Evolutionary conservation across 345 rosid genomes (phyloP).

Genomic region (Murraya koenigii): DNA sequence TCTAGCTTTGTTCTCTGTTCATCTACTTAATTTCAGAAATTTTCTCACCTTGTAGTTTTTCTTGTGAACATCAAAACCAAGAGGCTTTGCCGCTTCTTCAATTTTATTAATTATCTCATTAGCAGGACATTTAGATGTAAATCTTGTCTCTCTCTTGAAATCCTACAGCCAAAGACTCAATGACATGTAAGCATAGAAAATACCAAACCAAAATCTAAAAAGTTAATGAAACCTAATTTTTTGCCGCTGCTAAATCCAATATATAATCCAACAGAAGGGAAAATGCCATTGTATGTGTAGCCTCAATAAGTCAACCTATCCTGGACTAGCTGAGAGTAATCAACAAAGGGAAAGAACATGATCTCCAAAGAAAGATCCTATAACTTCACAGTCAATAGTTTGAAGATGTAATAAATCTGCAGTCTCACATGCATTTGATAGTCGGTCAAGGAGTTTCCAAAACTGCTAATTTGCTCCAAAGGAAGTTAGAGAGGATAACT

Average conservation of each 20-base stretch:
- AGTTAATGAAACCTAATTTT: background rate
- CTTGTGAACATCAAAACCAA: slow-evolving; percentile 86
- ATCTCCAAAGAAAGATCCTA: background rate
- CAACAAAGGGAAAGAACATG: background rate
- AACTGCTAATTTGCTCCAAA: background rate
- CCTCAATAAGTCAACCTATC: background rate
- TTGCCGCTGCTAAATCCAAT: background rate
- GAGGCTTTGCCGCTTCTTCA: slow-evolving; percentile 91
- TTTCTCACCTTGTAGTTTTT: slow-evolving; percentile 81
- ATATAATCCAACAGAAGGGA: background rate
- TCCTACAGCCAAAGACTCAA: slow-evolving; percentile 36
- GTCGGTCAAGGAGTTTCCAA: background rate
- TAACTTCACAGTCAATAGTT: background rate
- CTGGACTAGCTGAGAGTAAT: background rate
- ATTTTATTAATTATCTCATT: slow-evolving; percentile 82
- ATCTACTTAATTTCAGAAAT: background rate
- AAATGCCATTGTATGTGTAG: background rate
- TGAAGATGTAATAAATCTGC: background rate
- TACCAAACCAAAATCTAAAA: background rate
- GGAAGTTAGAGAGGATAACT: background rate
- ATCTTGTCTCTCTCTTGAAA: slow-evolving; percentile 88
- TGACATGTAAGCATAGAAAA: background rate
- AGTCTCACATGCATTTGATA: background rate
- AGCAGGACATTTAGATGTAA: slow-evolving; percentile 77
- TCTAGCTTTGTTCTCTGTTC: background rate